Evolutionary conservation across 805 yeast species (phyloP).

Genomic region (Yarrowia yakushimensis): DNA sequence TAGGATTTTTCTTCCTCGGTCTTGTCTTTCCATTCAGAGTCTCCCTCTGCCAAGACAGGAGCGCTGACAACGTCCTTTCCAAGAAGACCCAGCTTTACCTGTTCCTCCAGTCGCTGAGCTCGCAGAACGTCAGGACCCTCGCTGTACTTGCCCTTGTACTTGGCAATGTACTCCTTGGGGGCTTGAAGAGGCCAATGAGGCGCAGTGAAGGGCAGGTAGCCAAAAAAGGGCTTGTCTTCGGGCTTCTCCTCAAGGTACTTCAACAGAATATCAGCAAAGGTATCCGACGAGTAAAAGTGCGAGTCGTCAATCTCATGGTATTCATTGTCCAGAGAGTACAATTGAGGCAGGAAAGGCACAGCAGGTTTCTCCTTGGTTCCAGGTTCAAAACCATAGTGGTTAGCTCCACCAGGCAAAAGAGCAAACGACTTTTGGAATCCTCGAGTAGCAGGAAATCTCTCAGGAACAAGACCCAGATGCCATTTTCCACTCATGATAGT

Average conservation of each 20-base stretch:
- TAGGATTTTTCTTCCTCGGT: slow-evolving; percentile 39
- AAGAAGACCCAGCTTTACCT: slow-evolving; percentile 46
- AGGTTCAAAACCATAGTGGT: slow-evolving; percentile 48
- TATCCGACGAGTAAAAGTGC: slow-evolving; percentile 46
- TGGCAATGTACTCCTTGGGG: slow-evolving; percentile 46
- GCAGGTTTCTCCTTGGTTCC: slow-evolving; percentile 33
- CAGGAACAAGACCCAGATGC: slow-evolving; percentile 51
- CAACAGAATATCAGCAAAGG: slow-evolving; percentile 45
- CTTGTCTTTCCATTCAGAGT: slow-evolving; percentile 45
- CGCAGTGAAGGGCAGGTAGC: slow-evolving; percentile 54
- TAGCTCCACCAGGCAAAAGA: slow-evolving; percentile 54
- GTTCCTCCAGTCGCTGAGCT: slow-evolving; percentile 41
- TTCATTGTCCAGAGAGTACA: slow-evolving; percentile 43
- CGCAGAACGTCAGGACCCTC: slow-evolving; percentile 50
- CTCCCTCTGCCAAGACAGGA: slow-evolving; percentile 7
- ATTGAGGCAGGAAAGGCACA: slow-evolving; percentile 40
- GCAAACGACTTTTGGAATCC: slow-evolving; percentile 52
- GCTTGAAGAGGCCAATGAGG: slow-evolving; percentile 68
- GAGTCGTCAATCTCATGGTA: slow-evolving; percentile 35
- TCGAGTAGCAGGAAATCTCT: slow-evolving; percentile 47
- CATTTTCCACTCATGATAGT: slow-evolving; percentile 57
- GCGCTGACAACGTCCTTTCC: slow-evolving; percentile 43
- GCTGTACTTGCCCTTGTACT: slow-evolving; percentile 47
- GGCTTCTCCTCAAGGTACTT: slow-evolving; percentile 37
- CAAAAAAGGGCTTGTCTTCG: slow-evolving; percentile 48